Percentiles rank a stretch among this genome's conserved stretches.
Evolutionary conservation across 495 filamentous ascomycete genomes (phyloP).

Genomic region (Pseudevernia furfuracea): DNA sequence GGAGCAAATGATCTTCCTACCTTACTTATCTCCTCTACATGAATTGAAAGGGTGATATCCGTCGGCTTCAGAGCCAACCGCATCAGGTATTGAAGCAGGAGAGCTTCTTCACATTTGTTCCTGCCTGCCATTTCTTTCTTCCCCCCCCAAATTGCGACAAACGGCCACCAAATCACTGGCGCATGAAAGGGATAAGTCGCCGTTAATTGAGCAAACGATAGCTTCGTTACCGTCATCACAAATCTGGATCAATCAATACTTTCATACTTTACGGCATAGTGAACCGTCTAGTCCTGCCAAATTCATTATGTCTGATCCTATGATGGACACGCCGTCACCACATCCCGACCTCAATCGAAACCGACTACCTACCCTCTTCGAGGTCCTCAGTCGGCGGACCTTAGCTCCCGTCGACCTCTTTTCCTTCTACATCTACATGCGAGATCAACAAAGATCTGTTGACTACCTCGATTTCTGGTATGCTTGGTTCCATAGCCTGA

Average conservation of each 20-base stretch:
- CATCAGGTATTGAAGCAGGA: not conserved
- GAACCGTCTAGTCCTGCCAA: not conserved
- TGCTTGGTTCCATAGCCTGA: constrained; percentile 17
- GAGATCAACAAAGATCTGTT: constrained; percentile 93
- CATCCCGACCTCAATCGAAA: constrained; percentile 48
- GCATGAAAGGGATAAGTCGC: not conserved
- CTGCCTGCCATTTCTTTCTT: not conserved
- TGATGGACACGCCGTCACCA: constrained; percentile 25
- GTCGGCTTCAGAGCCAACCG: not conserved
- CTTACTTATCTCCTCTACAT: not conserved
- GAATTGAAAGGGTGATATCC: not conserved
- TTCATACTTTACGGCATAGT: not conserved
- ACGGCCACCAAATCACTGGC: not conserved
- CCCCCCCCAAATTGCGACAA: not conserved
- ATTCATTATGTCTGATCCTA: constrained; percentile 12
- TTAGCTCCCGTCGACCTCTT: constrained; percentile 91
- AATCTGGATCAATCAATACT: not conserved
- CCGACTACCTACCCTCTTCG: constrained; percentile 85
- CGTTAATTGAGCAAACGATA: not conserved
- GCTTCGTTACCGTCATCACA: not conserved
- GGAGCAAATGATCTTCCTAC: not conserved
- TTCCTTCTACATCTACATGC: constrained; percentile 99
- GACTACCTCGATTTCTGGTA: constrained; percentile 99
- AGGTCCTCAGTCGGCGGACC: constrained; percentile 86
- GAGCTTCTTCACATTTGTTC: not conserved